phyloP scores from a whole-genome alignment of 176 grass and related monocot species.

The Poa pratensis region DNA sequence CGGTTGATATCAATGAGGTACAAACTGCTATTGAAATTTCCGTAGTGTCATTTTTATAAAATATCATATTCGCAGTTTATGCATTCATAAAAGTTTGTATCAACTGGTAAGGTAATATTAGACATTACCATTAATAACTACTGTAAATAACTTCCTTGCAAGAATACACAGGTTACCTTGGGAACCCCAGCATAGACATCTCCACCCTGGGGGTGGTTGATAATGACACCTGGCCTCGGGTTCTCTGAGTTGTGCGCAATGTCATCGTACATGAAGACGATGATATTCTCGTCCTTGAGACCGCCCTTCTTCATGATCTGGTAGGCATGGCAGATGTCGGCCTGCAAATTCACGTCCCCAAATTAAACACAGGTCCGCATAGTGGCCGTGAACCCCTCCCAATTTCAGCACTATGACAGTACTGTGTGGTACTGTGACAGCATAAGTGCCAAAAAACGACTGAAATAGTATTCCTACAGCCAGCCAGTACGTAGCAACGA shows the following conservation, averaged over 20 bases:
- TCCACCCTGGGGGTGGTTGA: constrained; percentile 84
- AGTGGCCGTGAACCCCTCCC: background rate
- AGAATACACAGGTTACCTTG: constrained; percentile 59
- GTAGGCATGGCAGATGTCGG: constrained; percentile 96
- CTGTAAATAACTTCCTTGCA: constrained; percentile 9
- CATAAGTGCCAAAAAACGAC: background rate
- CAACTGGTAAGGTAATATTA: constrained; percentile 22
- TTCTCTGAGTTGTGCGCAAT: constrained; percentile 81
- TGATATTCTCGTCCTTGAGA: constrained; percentile 93
- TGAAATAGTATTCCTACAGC: background rate
- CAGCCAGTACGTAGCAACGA: constrained; percentile 9
- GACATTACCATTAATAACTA: background rate
- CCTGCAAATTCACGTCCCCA: constrained; percentile 49
- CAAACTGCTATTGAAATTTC: background rate
- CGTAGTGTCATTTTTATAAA: background rate
- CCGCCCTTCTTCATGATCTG: constrained; percentile 98
- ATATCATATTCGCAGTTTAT: background rate
- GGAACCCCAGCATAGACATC: constrained; percentile 96
- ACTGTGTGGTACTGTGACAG: background rate
- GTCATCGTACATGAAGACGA: constrained; percentile 98
- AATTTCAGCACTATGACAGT: background rate
- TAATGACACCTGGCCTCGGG: constrained; percentile 75
- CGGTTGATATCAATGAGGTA: constrained; percentile 31
- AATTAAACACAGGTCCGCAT: constrained; percentile 4
- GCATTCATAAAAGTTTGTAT: constrained; percentile 5